phyloP scores from a whole-genome alignment of 2,329 filamentous ascomycete species.

The Biscogniauxia sp. region DNA sequence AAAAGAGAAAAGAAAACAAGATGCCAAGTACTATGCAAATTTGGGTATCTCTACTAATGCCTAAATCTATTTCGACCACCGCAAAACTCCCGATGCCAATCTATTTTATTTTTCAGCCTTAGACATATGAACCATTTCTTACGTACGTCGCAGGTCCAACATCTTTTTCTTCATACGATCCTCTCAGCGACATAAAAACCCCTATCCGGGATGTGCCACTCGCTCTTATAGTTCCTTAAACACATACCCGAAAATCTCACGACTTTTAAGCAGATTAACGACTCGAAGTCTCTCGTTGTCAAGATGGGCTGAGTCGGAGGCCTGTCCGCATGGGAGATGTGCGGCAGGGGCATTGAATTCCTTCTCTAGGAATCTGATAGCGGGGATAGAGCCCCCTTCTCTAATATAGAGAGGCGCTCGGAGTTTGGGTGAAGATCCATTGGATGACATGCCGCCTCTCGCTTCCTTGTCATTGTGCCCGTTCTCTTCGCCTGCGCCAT shows the following conservation, averaged over 20 bases:
- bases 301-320: conserved; percentile 89
- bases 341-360: conserved; percentile 89
- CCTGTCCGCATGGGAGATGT: conserved; percentile 90
- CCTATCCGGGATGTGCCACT: not conserved
- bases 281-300: conserved; percentile 92
- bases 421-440: conserved; percentile 32
- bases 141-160: not conserved
- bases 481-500: conserved; percentile 6
- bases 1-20: too few relatives aligned
- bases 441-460: not conserved
- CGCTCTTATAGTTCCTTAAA: conserved; percentile 62
- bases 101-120: too few relatives aligned
- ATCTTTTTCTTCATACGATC: not conserved
- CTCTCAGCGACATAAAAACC: not conserved
- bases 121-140: too few relatives aligned
- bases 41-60: too few relatives aligned
- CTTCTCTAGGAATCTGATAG: conserved; percentile 91
- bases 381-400: conserved; percentile 92
- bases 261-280: conserved; percentile 83
- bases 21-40: too few relatives aligned
- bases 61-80: too few relatives aligned
- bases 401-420: conserved; percentile 84
- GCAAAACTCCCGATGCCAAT: too few relatives aligned
- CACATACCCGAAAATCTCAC: conserved; percentile 85
- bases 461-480: conserved; percentile 14